Base-by-base conservation (phyloP, 805 yeast genomes). In the Ogataea angusta region DNA sequence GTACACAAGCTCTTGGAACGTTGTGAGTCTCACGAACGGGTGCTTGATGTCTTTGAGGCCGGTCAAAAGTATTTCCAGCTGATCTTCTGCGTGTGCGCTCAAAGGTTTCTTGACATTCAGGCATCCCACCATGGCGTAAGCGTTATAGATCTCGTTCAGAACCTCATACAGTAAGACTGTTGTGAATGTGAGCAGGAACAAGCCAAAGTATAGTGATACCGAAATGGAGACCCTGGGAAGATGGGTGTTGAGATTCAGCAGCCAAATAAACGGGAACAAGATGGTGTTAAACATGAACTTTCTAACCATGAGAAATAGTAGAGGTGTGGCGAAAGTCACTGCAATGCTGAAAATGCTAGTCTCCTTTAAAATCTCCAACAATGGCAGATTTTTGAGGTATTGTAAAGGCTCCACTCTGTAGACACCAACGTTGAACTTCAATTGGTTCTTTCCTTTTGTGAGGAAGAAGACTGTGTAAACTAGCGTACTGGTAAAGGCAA, bases 1-100 rank as follows among this genome's bases (percentile, higher is more conserved):
- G 51, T 74, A 80, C 1, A 86, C 83, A 39, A 84, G 65, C 54
- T 85, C 93, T 61, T 85, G 91, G 62, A 78, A 83, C 2, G 91
- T 89, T 1, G 88, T 78, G 43, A 79, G 56, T 44, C 78, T 73
- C 1, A 75, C 74, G 40, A 76, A 67, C 9, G 66, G 68, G 32
- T 62, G 48, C 36, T 68, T 69, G 22, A 62, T 57, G 25, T 80
- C 80, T 36, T 72, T 70, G 45, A 85, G 67, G 0, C 91, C 91
- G 3, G 80, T 69, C 10, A 84, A 57, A 27, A 85, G 62, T 1
- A 89, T 80, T 37, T 73, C 75, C 35, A 80, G 65, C 6, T 87
- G 89, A 36, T 76, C 79, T 0, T 80, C 64, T 12, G 83, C 72
- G 21, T 76, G 72, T 10, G 75, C 60, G 32, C 82, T 75, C 7